Base-by-base conservation (phyloP, 495 filamentous ascomycete species). In the Lasiosphaeria ovina region DNA sequence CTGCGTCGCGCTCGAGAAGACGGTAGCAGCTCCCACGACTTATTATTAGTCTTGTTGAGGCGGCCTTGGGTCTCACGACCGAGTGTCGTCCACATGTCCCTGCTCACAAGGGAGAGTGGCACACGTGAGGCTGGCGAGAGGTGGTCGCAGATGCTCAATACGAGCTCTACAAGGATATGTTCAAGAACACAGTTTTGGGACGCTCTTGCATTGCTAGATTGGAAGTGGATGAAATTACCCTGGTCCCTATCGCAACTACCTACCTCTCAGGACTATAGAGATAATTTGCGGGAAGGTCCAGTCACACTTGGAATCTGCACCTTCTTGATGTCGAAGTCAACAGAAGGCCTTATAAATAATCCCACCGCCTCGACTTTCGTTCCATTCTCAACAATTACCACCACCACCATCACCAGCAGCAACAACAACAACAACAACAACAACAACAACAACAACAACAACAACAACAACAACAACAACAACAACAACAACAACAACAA, bases 241-340 rank as follows among this genome's bases (percentile, higher is more conserved):
- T 12, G 3, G 3, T 42, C 38, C 38, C 38, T 42, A 42, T 42
- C 38, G 38, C 3, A 42, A 42, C 38, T 42, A 42, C 38, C 3
- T 42, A 42, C 38, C 38, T 42, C 38, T 42, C 38, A 42, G 38
- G 3, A 42, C 38, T 42, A 42, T 12, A 42, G 38, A 42, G 38
- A 42, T 42, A 42, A 42, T 42, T 42, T 42, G 3, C 38, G 38
- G 34, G 50, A 11, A 51, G 50, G 50, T 38, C 51, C 34, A 54
- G 33, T 54, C 51, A 54, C 51, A 54, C 51, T 54, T 35, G 33
- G 6, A 54, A 38, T 38, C 33, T 57, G 44, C 55, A 57, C 55
- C 55, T 57, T 50, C 55, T 57, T 47, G 55, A 56, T 57, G 32
- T 57, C 45, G 55, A 57, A 57, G 42, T 57, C 55, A 57, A 50